Conservation (phyloP, 2,329 filamentous ascomycete species). For the Blastomyces silverae region DNA sequence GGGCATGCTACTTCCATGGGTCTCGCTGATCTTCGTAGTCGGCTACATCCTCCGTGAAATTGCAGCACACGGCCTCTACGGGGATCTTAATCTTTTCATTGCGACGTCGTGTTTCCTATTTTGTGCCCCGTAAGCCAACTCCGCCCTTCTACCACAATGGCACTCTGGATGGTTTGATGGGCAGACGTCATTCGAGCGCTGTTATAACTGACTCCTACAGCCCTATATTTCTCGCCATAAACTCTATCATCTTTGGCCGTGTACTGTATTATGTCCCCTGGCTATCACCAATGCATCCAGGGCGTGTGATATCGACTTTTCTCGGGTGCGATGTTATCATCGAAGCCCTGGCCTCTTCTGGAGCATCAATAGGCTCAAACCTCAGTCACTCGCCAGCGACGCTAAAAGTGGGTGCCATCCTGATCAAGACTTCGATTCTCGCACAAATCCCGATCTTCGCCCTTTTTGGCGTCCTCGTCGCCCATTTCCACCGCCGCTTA, state of each 20-base stretch:
- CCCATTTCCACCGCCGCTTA: constrained; percentile 43
- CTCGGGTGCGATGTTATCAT: constrained; percentile 48
- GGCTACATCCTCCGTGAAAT: constrained; percentile 36
- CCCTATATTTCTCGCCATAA: constrained; percentile 41
- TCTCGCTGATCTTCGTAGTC: constrained; percentile 35
- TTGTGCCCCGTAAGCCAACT: constrained; percentile 33
- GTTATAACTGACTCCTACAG: constrained; percentile 18
- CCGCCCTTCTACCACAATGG: not conserved
- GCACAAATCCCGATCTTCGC: constrained; percentile 47
- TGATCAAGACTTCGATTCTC: constrained; percentile 47
- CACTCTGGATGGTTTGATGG: not conserved
- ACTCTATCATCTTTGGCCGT: constrained; percentile 49
- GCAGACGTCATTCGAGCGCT: not conserved
- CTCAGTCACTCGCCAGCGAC: constrained; percentile 31
- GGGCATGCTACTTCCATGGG: constrained; percentile 39
- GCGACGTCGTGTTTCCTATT: constrained; percentile 37
- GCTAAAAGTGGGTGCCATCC: constrained; percentile 39
- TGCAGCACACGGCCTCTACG: constrained; percentile 34
- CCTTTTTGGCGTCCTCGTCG: constrained; percentile 45
- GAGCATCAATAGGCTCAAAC: constrained; percentile 44
- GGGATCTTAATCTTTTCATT: constrained; percentile 35
- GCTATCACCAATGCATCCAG: constrained; percentile 47
- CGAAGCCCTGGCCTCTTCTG: constrained; percentile 45
- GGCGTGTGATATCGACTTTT: constrained; percentile 54
- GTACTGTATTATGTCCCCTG: constrained; percentile 48